Conservation (phyloP, 177 flowering plant species). For the Tripterygium wilfordii region DNA sequence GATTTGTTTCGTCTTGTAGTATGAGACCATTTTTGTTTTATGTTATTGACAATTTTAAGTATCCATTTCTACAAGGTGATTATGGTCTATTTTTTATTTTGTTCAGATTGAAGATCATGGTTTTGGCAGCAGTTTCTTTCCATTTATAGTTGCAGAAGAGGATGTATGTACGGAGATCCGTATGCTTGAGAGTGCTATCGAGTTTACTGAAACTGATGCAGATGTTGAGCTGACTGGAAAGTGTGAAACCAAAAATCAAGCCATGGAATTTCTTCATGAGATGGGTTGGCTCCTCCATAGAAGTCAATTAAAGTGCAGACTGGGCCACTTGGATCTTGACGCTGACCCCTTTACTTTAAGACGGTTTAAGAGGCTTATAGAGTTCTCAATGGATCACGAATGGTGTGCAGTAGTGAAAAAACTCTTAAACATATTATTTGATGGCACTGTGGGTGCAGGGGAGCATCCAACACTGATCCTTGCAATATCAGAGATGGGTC, state of each 20-base stretch:
- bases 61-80: too few relatives aligned
- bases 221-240: conserved; percentile 16
- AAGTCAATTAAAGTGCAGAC: conserved; percentile 41
- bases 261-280: conserved; percentile 82
- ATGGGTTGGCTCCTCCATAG: conserved; percentile 95
- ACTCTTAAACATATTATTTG: conserved; percentile 56
- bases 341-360: conserved; percentile 42
- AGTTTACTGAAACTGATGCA: conserved; percentile 26
- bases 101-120: conserved; percentile 79
- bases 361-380: conserved; percentile 73
- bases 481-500: conserved; percentile 57
- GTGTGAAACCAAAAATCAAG: conserved; percentile 44
- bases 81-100: neutral
- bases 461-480: conserved; percentile 32
- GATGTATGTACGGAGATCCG: conserved; percentile 78
- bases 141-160: conserved; percentile 72
- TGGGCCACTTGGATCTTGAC: conserved; percentile 31
- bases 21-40: too few relatives aligned
- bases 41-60: too few relatives aligned
- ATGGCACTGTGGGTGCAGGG: conserved; percentile 55
- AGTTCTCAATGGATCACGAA: conserved; percentile 80
- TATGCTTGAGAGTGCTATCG: conserved; percentile 47
- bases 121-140: conserved; percentile 63
- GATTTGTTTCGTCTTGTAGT: too few relatives aligned
- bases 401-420: conserved; percentile 95